Conservation (phyloP, 306 rosid species). For the Purshia tridentata region DNA sequence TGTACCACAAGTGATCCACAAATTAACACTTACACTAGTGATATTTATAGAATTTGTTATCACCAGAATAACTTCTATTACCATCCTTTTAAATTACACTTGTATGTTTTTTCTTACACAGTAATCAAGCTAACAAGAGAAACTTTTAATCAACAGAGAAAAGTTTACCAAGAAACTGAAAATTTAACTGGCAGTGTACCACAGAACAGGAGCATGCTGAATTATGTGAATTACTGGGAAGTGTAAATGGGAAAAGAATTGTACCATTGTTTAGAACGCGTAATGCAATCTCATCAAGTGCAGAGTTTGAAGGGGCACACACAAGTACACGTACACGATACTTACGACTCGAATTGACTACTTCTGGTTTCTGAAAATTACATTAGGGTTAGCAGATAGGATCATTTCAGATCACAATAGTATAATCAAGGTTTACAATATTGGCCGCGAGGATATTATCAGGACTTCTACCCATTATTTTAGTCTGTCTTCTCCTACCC, state of each 20-base stretch:
- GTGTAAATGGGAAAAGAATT: constrained; percentile 10
- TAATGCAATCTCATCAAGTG: constrained; percentile 91
- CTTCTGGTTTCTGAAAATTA: constrained; percentile 76
- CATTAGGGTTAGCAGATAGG: constrained; percentile 30
- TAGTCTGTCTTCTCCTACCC: too few relatives aligned
- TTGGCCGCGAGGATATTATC: too few relatives aligned
- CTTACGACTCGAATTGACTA: constrained; percentile 75
- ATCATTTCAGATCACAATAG: constrained; percentile 19
- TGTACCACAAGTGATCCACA: too few relatives aligned
- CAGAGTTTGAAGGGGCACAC: constrained; percentile 95
- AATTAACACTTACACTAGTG: not conserved
- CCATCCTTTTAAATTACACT: too few relatives aligned
- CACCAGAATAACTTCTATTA: not conserved
- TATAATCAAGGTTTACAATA: too few relatives aligned
- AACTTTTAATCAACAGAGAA: not conserved
- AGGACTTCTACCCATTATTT: too few relatives aligned
- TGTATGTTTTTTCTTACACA: not conserved
- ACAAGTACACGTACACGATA: constrained; percentile 88
- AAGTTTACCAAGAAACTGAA: not conserved
- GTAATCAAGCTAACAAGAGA: constrained; percentile 5
- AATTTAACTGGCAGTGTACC: too few relatives aligned
- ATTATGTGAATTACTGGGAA: constrained; percentile 9
- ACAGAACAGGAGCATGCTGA: not conserved
- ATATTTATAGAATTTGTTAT: not conserved
- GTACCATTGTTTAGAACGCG: constrained; percentile 82